A percentile compares a stretch with the other conserved stretches of the same genome.
Conservation (phyloP, 176 grass and related monocot species). For the sorghum (Sorghum bicolor) region Sorghum_bicolor_NCBIv3 NC_012873.2:58987001-58987500, state of each 20-base stretch:
- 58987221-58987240: not conserved
- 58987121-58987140: not conserved
- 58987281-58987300: not conserved
- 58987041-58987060: not conserved
- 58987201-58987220: not conserved
- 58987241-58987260: not conserved
- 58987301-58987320: not conserved
- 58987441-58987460: not conserved
- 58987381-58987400: constrained; percentile 90
- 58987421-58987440: not conserved
- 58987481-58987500: constrained; percentile 75
- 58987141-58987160: not conserved
- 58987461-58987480: constrained; percentile 2
- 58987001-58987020: not conserved
- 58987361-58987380: constrained; percentile 61
- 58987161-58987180: not conserved
- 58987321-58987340: constrained; percentile 27
- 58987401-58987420: not conserved
- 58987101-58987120: constrained; percentile 10
- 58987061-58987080: not conserved
- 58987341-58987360: not conserved
- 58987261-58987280: not conserved
- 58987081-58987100: too few species aligned
- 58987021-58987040: not conserved
- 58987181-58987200: not conserved